Evolutionary conservation across 495 filamentous ascomycete genomes (phyloP), one percentile per base, ranked within the genome.

Genomic region (Hypomontagnella monticulosa): DNA sequence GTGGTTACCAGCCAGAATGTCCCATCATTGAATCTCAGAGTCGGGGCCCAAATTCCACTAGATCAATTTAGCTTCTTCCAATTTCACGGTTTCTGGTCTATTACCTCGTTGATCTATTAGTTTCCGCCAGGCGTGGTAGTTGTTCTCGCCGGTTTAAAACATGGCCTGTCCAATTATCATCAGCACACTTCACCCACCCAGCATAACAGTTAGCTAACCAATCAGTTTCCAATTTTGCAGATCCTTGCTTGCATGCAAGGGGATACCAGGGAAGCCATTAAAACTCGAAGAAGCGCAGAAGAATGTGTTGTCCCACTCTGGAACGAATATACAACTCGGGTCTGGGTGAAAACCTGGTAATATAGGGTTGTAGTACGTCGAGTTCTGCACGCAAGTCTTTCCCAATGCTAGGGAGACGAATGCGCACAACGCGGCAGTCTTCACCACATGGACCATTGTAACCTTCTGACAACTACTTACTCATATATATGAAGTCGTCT

Each of bases 331-430:
- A 60, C 82, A 85, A 58, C 77, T 81, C 0, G 85, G 85, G 63
- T 86, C 84, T 0, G 84, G 82, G 62, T 83, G 79, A 64, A 83
- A 86, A 16, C 84, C 83, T 0, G 83, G 83, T 7, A 85, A 61
- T 52, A 85, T 83, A 10, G 84, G 84, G 65, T 86, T 85, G 46
- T 70, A 66, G 54, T 78, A 78, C 4, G 77, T 77, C 6, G 76
- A 78, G 40, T 78, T 76, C 9, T 51, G 23, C 15, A 23, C 54
- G 30, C 41, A 27, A 4, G 14, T 11, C 16, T 54, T 23, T 12
- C 42, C 66, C 15, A 62, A 34, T 12, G 38, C 11, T 9, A 63
- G 4, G 40, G 50, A 43, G 23, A 44, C 61, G 4, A 66, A 43
- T 9, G 40, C 33, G 1, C 30, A 69, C 40, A 40, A 7, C 8